phyloP scores from a whole-genome alignment of 1,284 basidiomycete species.

The Phylloporus gajari region DNA sequence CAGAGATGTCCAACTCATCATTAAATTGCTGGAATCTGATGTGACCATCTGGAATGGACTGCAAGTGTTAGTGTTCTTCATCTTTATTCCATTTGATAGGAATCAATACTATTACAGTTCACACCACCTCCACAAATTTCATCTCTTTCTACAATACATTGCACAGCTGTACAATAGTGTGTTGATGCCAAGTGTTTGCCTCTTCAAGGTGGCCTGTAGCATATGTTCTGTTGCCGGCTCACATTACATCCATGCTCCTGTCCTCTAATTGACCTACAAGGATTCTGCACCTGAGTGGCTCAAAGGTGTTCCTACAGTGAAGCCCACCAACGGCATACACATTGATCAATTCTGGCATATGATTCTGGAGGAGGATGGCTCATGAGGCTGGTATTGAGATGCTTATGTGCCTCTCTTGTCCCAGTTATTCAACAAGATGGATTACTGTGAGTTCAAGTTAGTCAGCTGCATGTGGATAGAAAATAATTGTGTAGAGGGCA shows the following conservation, averaged over 20 bases:
- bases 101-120: conserved; percentile 12
- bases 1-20: conserved; percentile 28
- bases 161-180: conserved; percentile 21
- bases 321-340: conserved; percentile 30
- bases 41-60: conserved; percentile 41
- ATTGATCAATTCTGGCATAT: conserved; percentile 35
- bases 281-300: conserved; percentile 11
- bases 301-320: background rate
- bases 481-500: conserved; percentile 21
- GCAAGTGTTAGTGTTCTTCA: conserved; percentile 27
- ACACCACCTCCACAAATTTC: conserved; percentile 34
- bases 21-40: conserved; percentile 22
- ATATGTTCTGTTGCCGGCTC: conserved; percentile 22
- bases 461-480: conserved; percentile 30
- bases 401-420: conserved; percentile 46
- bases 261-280: conserved; percentile 28
- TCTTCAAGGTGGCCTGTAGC: conserved; percentile 36
- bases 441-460: conserved; percentile 44
- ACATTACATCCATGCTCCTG: conserved; percentile 11
- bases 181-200: conserved; percentile 17
- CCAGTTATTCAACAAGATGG: conserved; percentile 44
- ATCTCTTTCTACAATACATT: conserved; percentile 36
- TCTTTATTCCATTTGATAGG: background rate
- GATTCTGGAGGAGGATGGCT: conserved; percentile 21
- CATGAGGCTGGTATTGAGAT: conserved; percentile 44